These are phyloP conservation scores for Penicillium chermesinum DNA, from an alignment of 495 filamentous ascomycete genomes.

Conservation along the genomic window DNA sequence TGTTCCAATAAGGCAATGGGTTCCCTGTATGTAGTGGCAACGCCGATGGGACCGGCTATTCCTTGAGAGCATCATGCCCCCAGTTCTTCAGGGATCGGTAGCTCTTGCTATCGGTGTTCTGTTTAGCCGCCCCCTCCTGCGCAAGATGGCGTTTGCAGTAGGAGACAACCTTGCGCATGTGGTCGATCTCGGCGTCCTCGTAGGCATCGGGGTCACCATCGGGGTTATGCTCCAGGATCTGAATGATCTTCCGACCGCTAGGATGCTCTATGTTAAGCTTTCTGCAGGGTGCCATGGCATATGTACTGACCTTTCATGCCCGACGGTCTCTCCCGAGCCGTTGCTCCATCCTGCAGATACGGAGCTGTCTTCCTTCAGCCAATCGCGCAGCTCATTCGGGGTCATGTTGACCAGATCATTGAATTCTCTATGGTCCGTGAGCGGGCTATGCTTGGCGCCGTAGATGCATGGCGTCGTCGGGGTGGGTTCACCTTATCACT, in stretches of 20 bases:
- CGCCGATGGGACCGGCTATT: background rate
- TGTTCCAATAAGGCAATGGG: too few species aligned
- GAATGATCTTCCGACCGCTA: conserved; percentile 59
- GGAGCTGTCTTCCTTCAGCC: conserved; percentile 54
- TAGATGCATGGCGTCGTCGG: background rate
- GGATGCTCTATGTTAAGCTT: background rate
- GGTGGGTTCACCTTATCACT: conserved; percentile 46
- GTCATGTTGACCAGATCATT: conserved; percentile 67
- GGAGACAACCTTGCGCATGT: conserved; percentile 62
- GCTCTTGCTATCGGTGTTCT: conserved; percentile 49
- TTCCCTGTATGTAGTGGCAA: background rate
- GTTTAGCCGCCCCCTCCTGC: conserved; percentile 57
- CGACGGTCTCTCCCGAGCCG: conserved; percentile 57
- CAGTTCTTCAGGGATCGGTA: conserved; percentile 63
- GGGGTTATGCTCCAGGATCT: conserved; percentile 59
- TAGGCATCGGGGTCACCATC: conserved; percentile 50
- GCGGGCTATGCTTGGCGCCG: conserved; percentile 1
- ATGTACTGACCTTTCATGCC: conserved; percentile 52
- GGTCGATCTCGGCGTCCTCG: conserved; percentile 50
- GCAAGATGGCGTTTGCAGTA: conserved; percentile 62
- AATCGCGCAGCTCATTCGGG: conserved; percentile 52
- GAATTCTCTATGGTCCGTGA: conserved; percentile 49
- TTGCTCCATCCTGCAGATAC: conserved; percentile 53
- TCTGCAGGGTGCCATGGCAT: background rate
- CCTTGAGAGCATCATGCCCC: conserved; percentile 59